Base-by-base conservation (phyloP, 2,329 filamentous ascomycete genomes). In the Purpureocillium takamizusanense region DNA sequence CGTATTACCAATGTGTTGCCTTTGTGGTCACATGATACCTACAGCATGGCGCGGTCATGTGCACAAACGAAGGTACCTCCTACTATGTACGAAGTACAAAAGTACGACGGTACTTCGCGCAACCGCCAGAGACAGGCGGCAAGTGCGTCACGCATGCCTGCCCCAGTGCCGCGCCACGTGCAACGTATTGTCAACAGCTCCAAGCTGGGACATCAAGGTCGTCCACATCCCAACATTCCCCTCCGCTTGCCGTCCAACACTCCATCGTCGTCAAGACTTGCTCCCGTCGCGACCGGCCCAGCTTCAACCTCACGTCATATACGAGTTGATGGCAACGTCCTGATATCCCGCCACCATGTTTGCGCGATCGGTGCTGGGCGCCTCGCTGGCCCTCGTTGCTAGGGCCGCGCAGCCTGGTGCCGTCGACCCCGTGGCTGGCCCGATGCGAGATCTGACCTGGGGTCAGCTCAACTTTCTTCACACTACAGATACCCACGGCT, bases 391-490 rank as follows among this genome's bases (percentile, higher is more conserved):
- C 38, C 29, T 43, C 30, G 55, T 59, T 38, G 63, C 57, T 25
- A 55, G 62, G 35, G 69, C 67, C 15, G 72, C 80, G 42, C 92
- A 98, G 60, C 90, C 90, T 9, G 79, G 77, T 40, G 86, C 90
- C 38, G 81, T 81, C n/a, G 63, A 74, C 31, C 86, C 92, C 7
- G 73, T 90, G 42, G 73, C 78, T 41, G 87, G 83, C 39, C 89
- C 88, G 33, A 76, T 97, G 62, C 81, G 90, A 52, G 75, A 87
- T 49, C 71, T 98, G 38, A 75, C 79, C 51, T 95, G 89, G 86
- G 89, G 85, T n/a, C 83, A 95, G 58, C 73, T 97, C 54, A 97
- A 97, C 69, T 94, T 95, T 60, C 65, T 98, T n/a, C 89, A 94
- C 55, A 97, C 92, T 1, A 97, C 92, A 31, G 85, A 97, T 58